A percentile compares a stretch with the other conserved stretches of the same genome.
phyloP scores from a whole-genome alignment of 495 filamentous ascomycete genomes.

The Penicillium cataractarum region DNA sequence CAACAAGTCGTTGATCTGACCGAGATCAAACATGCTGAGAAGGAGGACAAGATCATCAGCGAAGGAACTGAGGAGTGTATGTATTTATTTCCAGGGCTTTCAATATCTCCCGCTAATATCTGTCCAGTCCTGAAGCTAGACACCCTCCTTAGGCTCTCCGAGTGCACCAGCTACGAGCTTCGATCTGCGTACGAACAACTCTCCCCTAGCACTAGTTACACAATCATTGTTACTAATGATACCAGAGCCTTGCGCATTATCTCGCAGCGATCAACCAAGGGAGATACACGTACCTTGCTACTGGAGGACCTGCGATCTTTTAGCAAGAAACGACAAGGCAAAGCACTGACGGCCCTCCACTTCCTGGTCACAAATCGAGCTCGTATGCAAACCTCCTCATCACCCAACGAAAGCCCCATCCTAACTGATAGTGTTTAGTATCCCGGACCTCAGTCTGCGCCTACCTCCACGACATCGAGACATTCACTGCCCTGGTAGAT shows the following conservation, averaged over 20 bases:
- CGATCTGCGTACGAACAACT: conserved; percentile 50
- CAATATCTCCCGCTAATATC: conserved; percentile 9
- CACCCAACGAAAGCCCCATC: neutral
- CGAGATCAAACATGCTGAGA: conserved; percentile 52
- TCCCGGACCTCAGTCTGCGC: conserved; percentile 45
- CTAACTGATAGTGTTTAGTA: conserved; percentile 32
- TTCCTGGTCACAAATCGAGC: conserved; percentile 50
- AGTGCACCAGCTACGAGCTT: conserved; percentile 55
- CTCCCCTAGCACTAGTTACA: neutral
- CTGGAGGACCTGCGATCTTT: conserved; percentile 45
- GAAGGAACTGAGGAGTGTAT: conserved; percentile 54
- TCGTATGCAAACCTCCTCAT: conserved; percentile 30
- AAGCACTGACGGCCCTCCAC: conserved; percentile 47
- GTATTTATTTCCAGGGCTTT: neutral
- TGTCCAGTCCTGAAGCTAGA: conserved; percentile 51
- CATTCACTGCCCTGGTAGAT: conserved; percentile 47
- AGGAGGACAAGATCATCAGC: conserved; percentile 49
- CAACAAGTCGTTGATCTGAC: conserved; percentile 51
- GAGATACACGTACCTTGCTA: conserved; percentile 44
- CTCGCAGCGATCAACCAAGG: conserved; percentile 50
- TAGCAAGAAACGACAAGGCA: conserved; percentile 36
- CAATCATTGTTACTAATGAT: conserved; percentile 13
- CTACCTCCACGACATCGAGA: conserved; percentile 41
- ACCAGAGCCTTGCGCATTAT: conserved; percentile 53
- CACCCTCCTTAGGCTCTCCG: conserved; percentile 52